Percentiles rank a stretch among this genome's conserved stretches.
phyloP scores from a whole-genome alignment of 176 grass and related monocot species.

The barley (Hordeum vulgare) region MorexV3_pseudomolecules_assembly NC_058523.1:332340175-332340674 shows the following conservation, averaged over 20 bases:
- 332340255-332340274: constrained; percentile 9
- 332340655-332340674: constrained; percentile 70
- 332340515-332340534: constrained; percentile 91
- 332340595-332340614: constrained; percentile 17
- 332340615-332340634: constrained; percentile 42
- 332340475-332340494: constrained; percentile 79
- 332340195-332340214: constrained; percentile 65
- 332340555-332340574: constrained; percentile 34
- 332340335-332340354: background rate
- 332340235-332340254: constrained; percentile 54
- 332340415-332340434: background rate
- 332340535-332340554: constrained; percentile 83
- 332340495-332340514: constrained; percentile 94
- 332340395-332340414: constrained; percentile 2
- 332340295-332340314: background rate
- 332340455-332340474: background rate
- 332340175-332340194: constrained; percentile 83
- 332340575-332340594: constrained; percentile 41
- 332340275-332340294: background rate
- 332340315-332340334: background rate
- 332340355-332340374: constrained; percentile 89
- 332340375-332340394: constrained; percentile 87
- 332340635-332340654: constrained; percentile 62
- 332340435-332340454: background rate
- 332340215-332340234: constrained; percentile 82